Conservation (phyloP, 805 yeast species). For the Wickerhamiella australiensis region DNA sequence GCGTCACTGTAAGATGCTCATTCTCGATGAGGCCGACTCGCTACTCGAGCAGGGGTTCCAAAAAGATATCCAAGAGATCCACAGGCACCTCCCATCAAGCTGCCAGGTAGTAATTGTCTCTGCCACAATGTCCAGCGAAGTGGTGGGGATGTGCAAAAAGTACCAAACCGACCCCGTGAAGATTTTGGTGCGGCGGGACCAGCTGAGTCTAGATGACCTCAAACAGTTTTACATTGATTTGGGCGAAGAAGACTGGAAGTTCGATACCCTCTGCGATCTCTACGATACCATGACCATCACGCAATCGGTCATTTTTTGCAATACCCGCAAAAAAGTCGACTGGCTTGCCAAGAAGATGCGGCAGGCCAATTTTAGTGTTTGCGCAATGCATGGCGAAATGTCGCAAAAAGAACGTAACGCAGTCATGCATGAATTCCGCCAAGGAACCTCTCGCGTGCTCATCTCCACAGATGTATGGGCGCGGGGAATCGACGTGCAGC, state of each 20-base stretch:
- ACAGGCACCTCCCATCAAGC: constrained; percentile 67
- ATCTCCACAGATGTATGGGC: constrained; percentile 97
- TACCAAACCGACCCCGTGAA: constrained; percentile 90
- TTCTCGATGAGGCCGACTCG: constrained; percentile 96
- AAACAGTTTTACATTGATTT: constrained; percentile 85
- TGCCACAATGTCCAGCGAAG: constrained; percentile 89
- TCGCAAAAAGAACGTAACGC: constrained; percentile 88
- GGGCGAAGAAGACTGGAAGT: constrained; percentile 87
- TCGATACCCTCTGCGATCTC: constrained; percentile 85
- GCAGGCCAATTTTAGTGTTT: constrained; percentile 76
- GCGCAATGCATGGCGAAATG: constrained; percentile 95
- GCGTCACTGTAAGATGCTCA: constrained; percentile 70
- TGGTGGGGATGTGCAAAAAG: constrained; percentile 79
- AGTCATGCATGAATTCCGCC: constrained; percentile 91
- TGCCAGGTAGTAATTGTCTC: constrained; percentile 89
- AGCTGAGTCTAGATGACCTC: constrained; percentile 86
- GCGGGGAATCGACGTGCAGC: constrained; percentile 97
- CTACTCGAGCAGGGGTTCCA: constrained; percentile 85
- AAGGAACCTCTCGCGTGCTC: constrained; percentile 83
- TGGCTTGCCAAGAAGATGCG: constrained; percentile 72
- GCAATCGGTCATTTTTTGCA: constrained; percentile 96
- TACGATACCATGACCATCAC: constrained; percentile 92
- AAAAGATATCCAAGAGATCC: constrained; percentile 88
- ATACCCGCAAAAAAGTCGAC: constrained; percentile 90
- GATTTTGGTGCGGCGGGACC: constrained; percentile 88